Evolutionary conservation across 2,329 filamentous ascomycete species (phyloP), one percentile per base, ranked within the genome.

Genomic region (Alternaria sp.): DNA sequence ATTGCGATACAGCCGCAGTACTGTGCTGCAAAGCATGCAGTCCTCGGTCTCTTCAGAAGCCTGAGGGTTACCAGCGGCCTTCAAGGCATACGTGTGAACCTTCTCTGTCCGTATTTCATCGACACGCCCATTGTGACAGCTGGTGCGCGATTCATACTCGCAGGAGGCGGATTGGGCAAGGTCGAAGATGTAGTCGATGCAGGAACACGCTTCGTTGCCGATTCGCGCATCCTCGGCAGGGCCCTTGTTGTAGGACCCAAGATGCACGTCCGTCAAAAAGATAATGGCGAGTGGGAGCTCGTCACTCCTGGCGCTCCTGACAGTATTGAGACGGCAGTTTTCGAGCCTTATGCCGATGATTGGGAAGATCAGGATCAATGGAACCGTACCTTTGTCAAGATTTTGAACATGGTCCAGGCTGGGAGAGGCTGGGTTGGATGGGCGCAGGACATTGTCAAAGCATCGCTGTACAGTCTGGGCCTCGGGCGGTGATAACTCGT

Each of bases 21-120:
- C 74, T 82, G 82, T 25, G 81, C 85, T 32, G 84, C 86, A 45
- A 92, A 92, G 74, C 89, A 92, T 76, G 89, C 83, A 20, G 84
- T 92, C 0, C 81, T 89, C 11, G 90, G 89, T 0, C 78, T 91
- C 34, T 91, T 89, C 75, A 83, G 89, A 44, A 81, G 83, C 6
- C 78, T 92, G 46, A 82, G 89, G 16, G 74, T 80, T 4, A 84
- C 79, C 7, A 80, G 83, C 3, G 81, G 82, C 55, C 65, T 76
- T 8, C 77, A 82, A 43, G 85, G 86, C 25, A 78, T 91, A 43
- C 83, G 90, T 45, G 80, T 90, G 60, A 92, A 91, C 71, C 81
- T 90, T 70, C 74, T 92, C n/a, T 85, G 84, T 59, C 89, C 89
- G 0, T 91, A 90, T 76, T 91, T 90, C 74, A 83, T 85, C 68